Evolutionary conservation across 805 yeast genomes (phyloP).

Genomic region (Sugiyamaella floridensis): DNA sequence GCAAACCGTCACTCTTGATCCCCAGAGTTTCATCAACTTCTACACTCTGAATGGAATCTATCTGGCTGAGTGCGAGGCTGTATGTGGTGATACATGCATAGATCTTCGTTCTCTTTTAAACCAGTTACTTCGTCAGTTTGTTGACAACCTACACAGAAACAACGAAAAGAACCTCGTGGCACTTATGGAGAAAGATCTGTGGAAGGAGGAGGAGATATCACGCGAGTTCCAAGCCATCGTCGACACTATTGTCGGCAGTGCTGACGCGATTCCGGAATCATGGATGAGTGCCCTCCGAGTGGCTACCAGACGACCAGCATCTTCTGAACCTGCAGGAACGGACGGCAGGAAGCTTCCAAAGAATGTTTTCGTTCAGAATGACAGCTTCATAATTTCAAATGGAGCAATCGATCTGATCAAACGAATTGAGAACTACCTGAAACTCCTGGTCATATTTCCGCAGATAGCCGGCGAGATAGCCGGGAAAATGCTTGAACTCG

Average conservation of each 20-base stretch:
- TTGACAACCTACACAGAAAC: constrained; percentile 47
- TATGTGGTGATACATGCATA: constrained; percentile 59
- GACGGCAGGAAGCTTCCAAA: constrained; percentile 17
- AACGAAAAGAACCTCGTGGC: constrained; percentile 41
- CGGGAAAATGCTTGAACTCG: constrained; percentile 35
- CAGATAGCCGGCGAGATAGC: constrained; percentile 27
- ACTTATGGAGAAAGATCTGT: constrained; percentile 58
- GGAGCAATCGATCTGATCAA: constrained; percentile 38
- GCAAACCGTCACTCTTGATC: constrained; percentile 50
- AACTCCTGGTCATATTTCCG: constrained; percentile 52
- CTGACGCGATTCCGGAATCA: constrained; percentile 38
- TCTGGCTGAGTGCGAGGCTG: constrained; percentile 73
- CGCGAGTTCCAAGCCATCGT: constrained; percentile 42
- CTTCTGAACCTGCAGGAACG: constrained; percentile 7
- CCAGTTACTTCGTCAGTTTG: constrained; percentile 58
- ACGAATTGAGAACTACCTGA: constrained; percentile 46
- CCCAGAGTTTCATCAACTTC: constrained; percentile 58
- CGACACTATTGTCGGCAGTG: constrained; percentile 45
- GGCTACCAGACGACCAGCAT: constrained; percentile 7
- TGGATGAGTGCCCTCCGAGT: constrained; percentile 39
- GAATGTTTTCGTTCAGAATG: constrained; percentile 41
- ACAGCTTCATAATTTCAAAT: constrained; percentile 53
- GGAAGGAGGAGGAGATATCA: constrained; percentile 69
- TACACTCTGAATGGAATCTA: constrained; percentile 63
- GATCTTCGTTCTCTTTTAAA: constrained; percentile 62